phyloP scores from a whole-genome alignment of 352 stramenopile species.

The Thalassiosira mediterranea region DNA sequence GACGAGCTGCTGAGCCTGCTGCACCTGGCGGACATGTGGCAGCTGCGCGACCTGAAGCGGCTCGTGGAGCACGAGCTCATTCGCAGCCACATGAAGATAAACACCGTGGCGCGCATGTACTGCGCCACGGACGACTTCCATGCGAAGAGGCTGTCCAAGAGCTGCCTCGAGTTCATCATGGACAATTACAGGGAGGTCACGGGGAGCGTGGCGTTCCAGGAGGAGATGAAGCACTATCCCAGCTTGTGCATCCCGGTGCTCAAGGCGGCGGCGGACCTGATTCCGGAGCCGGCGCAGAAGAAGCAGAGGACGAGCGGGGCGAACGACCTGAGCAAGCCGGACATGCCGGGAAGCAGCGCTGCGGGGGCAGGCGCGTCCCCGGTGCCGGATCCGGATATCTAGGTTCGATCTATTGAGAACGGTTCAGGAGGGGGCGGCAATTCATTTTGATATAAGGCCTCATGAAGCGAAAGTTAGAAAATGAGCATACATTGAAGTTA shows the following conservation, averaged over 20 bases:
- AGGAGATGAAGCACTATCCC: conserved; percentile 85
- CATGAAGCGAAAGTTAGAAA: not conserved
- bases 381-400: conserved; percentile 74
- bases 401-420: conserved; percentile 2
- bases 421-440: not conserved
- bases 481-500: too few species aligned
- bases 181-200: conserved; percentile 82
- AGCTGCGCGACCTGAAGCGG: conserved; percentile 80
- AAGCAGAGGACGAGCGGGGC: conserved; percentile 70
- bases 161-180: conserved; percentile 84
- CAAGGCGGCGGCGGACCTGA: conserved; percentile 83
- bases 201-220: conserved; percentile 73
- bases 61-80: conserved; percentile 84
- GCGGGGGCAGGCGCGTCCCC: conserved; percentile 46
- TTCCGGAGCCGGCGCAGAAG: conserved; percentile 76
- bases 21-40: conserved; percentile 79
- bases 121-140: conserved; percentile 81
- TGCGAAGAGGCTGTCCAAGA: conserved; percentile 66
- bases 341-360: conserved; percentile 1
- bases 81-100: conserved; percentile 73
- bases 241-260: conserved; percentile 83
- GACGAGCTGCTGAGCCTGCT: conserved; percentile 80
- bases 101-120: conserved; percentile 81
- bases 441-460: not conserved
- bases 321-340: conserved; percentile 17